Base-by-base conservation (phyloP, 768 basidiomycete genomes). In the Mrakia blollopis region DNA sequence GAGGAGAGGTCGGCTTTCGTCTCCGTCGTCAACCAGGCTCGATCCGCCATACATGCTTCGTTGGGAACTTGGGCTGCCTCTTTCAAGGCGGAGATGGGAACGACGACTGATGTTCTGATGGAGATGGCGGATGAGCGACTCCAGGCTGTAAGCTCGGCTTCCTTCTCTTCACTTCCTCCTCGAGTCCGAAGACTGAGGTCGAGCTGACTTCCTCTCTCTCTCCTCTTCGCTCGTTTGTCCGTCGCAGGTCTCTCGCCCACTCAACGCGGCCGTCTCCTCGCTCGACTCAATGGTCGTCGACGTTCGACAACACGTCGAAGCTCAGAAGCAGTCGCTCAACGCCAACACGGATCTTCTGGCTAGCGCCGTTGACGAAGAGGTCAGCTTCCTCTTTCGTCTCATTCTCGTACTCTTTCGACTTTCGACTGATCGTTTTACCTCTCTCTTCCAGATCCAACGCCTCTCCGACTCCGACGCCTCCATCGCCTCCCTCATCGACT, bases 281-380 rank as follows among this genome's bases (percentile, higher is more conserved):
- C 50, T 71, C 23, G 28, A 47, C 28, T 25, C 69, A n/a, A 71
- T 50, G 60, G 37, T 77, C 30, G 32, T 52, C 47, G 76, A 69
- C 37, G 39, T 65, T 16, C 41, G 68, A 35, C 35, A 60, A 6
- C 62, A 57, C n/a, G 67, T 25, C 30, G 16, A 30, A 18, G 41
- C 72, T 5, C 60, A 44, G 72, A 44, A 47, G 39, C 60, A 28
- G 25, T 18, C 62, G 5, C n/a, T 73, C 13, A 41, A 73, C 41
- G 23, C 39, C 25, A 73, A 73, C 60, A 41, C 60, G n/a, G n/a
- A 28, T 30, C 41, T 41, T 4, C 21, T 73, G 14, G 37, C 60
- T 18, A n/a, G 39, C 28, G 72, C 72, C 5, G 61, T 62, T 0
- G 60, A 44, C 25, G 74, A 68, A 13, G 74, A 75, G 35, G 62